Base-by-base conservation (phyloP, 148 eudicot genomes). In the Camellia japonica region DNA sequence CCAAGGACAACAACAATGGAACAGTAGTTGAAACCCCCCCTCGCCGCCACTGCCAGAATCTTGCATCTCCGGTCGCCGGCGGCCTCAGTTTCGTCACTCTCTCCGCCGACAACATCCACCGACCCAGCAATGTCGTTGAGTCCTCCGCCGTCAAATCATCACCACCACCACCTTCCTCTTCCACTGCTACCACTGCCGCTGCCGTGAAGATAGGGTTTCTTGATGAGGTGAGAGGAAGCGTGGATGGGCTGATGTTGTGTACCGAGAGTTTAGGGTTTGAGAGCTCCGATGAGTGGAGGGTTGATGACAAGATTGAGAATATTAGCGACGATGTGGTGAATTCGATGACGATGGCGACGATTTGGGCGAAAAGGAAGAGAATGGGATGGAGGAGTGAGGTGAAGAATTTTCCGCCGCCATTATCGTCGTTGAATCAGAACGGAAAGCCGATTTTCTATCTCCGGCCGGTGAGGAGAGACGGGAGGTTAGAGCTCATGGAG, bases 251-350 rank as follows among this genome's bases (percentile, higher is more conserved):
- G 44, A 71, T 58, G 70, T 92, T 91, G 19, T 92, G 93, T 61
- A 92, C 94, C 0, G 97, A 92, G 78, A 86, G 85, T n/a, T 52
- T 92, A 5, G 97, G 97, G 15, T 89, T 77, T 9, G 97, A 92
- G 81, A 92, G 97, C 78, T 92, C 87, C 6, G 88, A 90, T 7
- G 89, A 84, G 77, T 84, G 88, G 54, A 84, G 80, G 49, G 68
- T 82, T 0, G 84, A 86, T 68, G 82, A 79, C 73, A 55, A 80
- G 5, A 74, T 83, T 56, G 74, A 44, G 42, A 60, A 38, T 15
- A 44, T 60, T 16, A 20, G 7, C 6, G 13, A 16, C 3, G 46
- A 8, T 1, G 74, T 46, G 6, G 0, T 11, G 3, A 71, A 43
- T n/a, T 54, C 14, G 60, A 49, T 66, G 76, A 74, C 80, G 4